Percentiles rank a stretch among this genome's conserved stretches.
These are phyloP conservation scores for Leccinum sublutescens DNA, from an alignment of 768 basidiomycete genomes.

Conservation along the genomic window DNA sequence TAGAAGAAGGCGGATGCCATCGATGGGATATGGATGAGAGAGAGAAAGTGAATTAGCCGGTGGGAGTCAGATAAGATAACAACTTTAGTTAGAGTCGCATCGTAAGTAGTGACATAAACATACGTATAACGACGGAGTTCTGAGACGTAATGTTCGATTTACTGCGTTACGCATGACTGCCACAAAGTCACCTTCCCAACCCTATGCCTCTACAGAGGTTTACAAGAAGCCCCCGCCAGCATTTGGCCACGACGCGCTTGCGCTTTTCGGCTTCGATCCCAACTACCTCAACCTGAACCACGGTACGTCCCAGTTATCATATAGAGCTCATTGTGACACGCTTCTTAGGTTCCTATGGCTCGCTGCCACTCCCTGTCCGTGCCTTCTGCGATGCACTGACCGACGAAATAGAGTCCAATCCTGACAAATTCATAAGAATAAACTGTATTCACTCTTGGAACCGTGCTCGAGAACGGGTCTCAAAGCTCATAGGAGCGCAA, in stretches of 20 bases:
- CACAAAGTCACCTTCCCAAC: background rate
- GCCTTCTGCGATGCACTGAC: conserved; percentile 43
- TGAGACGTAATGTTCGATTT: no score
- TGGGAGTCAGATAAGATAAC: conserved; percentile 1
- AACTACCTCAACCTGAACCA: conserved; percentile 65
- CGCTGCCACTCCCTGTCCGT: conserved; percentile 51
- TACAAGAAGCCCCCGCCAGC: conserved; percentile 34
- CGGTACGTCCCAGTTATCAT: conserved; percentile 37
- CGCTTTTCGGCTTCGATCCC: conserved; percentile 55
- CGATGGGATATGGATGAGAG: background rate
- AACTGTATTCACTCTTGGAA: conserved; percentile 35
- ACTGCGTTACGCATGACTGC: conserved; percentile 3
- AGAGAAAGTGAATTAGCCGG: background rate
- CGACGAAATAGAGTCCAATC: conserved; percentile 47
- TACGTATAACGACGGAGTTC: no score
- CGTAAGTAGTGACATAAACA: no score
- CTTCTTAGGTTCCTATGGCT: conserved; percentile 57
- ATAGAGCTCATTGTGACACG: background rate
- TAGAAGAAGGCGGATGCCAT: conserved; percentile 74
- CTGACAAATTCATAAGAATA: conserved; percentile 53
- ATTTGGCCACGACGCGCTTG: conserved; percentile 57
- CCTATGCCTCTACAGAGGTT: conserved; percentile 6
- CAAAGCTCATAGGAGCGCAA: conserved; percentile 48
- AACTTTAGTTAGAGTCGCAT: background rate
- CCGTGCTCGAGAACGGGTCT: conserved; percentile 44